Evolutionary conservation across 2,329 filamentous ascomycete species (phyloP), one percentile per base, ranked within the genome.

Genomic region (Aureobasidium vineae): DNA sequence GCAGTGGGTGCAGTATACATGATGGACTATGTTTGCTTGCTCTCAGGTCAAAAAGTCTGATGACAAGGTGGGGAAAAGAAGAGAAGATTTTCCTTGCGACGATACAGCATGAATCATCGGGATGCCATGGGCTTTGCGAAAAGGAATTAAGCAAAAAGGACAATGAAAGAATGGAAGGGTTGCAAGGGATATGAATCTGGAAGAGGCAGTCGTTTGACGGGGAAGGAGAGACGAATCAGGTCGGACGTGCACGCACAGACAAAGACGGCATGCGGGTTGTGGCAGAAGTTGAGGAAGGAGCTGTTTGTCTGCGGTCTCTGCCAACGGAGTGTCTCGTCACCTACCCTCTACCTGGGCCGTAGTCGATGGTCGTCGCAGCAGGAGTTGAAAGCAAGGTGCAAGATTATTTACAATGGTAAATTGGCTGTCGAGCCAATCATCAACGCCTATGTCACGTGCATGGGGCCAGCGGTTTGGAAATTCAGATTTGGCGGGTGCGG

Each of bases 1-100:
- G 54, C 40, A 70, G 73, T 72, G 28, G 74, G 70, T 54, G 74
- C 71, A 41, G 75, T 73, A 57, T 68, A 67, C 61, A 65, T 67
- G 57, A 53, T 43, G 54, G 28, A 36, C 40, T 56, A 31, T 53
- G 54, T 61, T 31, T 41, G 43, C 53, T 57, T 43, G 40, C 28
- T 31, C 41, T 38, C 19, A 23, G 28, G 33, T 49, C 43, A 61
- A 61, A 61, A 61, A 61, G 41, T 61, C 49, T 47, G 57, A 61
- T n/a, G 57, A 38, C 5, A 26, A 21, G 11, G 19, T 47, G 19
- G 31, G 31, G 28, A 45, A 36, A 26, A 61, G 43, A 47, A 47
- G 41, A 49, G 41, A 61, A 61, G n/a, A 61, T 15, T 16, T 26
- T 28, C 11, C 47, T 61, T 50, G 54, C 23, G 38, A 41, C 10